A percentile compares a stretch with the other conserved stretches of the same genome.
Evolutionary conservation across 2,329 filamentous ascomycete species (phyloP).

Genomic region (Lecanoromycetidae sp.): DNA sequence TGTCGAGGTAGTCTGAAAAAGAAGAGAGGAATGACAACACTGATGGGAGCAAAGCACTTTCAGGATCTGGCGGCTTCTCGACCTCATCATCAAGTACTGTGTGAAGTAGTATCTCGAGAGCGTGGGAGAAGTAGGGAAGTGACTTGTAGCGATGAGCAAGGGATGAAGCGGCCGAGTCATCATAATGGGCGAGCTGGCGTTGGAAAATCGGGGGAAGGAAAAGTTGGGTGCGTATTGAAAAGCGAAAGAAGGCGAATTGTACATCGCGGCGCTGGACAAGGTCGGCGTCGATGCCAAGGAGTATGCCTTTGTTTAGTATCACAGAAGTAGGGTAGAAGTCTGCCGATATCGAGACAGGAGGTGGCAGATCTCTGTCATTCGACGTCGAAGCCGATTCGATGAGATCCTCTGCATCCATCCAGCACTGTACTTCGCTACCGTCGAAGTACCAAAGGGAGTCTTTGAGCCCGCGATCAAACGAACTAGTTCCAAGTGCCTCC

Average conservation of each 20-base stretch:
- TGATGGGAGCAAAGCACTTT: slow-evolving; percentile 34
- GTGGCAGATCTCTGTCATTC: slow-evolving; percentile 55
- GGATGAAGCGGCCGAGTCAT: slow-evolving; percentile 66
- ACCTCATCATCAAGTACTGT: slow-evolving; percentile 91
- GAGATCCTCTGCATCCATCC: slow-evolving; percentile 80
- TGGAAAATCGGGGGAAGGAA: slow-evolving; percentile 82
- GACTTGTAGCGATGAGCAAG: slow-evolving; percentile 76
- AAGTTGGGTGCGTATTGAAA: slow-evolving; percentile 73
- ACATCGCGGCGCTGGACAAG: slow-evolving; percentile 86
- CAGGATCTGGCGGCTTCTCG: slow-evolving; percentile 54
- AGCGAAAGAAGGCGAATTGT: slow-evolving; percentile 79
- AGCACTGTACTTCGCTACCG: slow-evolving; percentile 70
- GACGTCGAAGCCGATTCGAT: slow-evolving; percentile 58
- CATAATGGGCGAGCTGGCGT: slow-evolving; percentile 62
- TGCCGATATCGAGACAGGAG: slow-evolving; percentile 64
- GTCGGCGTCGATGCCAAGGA: slow-evolving; percentile 84
- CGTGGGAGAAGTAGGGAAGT: slow-evolving; percentile 85
- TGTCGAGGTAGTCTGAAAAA: slow-evolving; percentile 79
- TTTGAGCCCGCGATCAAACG: slow-evolving; percentile 47
- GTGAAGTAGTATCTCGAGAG: slow-evolving; percentile 81
- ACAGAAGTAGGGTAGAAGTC: slow-evolving; percentile 93
- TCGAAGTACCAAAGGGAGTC: slow-evolving; percentile 95
- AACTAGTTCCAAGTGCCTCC: slow-evolving; percentile 23
- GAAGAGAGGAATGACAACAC: slow-evolving; percentile 57
- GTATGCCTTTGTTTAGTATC: slow-evolving; percentile 75